Evolutionary conservation across 1,284 basidiomycete species (phyloP), one percentile per base, ranked within the genome.

Genomic region (Erythrobasidium hasegawianum): DNA sequence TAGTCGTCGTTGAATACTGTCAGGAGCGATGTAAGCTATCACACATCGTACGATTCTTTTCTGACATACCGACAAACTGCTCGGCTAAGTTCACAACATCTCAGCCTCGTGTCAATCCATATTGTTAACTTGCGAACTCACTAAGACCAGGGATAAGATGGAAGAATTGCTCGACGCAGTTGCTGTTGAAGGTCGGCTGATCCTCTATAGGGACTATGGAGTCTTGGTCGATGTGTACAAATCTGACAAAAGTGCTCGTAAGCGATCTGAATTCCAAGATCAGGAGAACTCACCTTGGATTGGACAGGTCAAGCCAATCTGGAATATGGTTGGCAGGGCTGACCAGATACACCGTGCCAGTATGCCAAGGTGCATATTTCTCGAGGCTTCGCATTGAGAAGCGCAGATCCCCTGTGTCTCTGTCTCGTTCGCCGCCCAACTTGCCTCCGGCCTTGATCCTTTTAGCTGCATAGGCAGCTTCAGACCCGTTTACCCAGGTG

Each of bases 1-100:
- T 64, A 64, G 27, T 64, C 61, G 24, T 64, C 61, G 22, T 64
- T 64, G 18, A 64, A 20, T 2, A 64, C 61, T 45, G n/a, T n/a
- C n/a, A n/a, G n/a, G n/a, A 33, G n/a, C 33, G 4, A 11, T 33
- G 33, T 33, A 33, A 33, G 33, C 33, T 4, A 33, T 33, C 4
- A 11, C 33, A 33, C n/a, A n/a, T 11, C 11, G 33, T 5, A 33
- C 33, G 33, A 33, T 33, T 4, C 33, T 33, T 5, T 11, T 11
- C 11, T 4, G 4, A 33, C 33, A 33, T 33, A 33, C 33, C 33
- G 33, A 33, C 33, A 33, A 33, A 33, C 11, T 33, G 33, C 33
- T 33, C 33, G 11, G 33, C 33, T 33, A 11, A 5, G 5, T 11
- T 4, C 4, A 33, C 4, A 11, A 33, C 4, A 11, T 33, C 5